phyloP scores from a whole-genome alignment of 31 red algal species.

The Porphyra umbilicalis region DNA sequence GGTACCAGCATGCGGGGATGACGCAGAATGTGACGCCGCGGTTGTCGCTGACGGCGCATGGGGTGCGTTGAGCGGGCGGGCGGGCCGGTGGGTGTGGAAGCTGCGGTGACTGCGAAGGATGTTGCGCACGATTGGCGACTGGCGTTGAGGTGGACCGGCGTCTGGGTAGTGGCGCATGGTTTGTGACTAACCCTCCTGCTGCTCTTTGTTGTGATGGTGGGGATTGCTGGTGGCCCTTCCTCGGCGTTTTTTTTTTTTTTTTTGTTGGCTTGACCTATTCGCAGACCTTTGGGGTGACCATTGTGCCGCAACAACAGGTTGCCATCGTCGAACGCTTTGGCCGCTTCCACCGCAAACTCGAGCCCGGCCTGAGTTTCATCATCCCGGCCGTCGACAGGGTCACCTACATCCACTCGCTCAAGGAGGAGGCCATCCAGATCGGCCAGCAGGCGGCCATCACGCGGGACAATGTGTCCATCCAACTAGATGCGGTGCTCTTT shows the following conservation, averaged over 20 bases:
- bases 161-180: too few species aligned
- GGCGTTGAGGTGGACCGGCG: too few species aligned
- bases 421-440: constrained; percentile 80
- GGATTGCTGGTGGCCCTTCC: not conserved
- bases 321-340: constrained; percentile 80
- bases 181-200: not conserved
- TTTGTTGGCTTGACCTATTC: not conserved
- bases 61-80: not conserved
- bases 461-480: constrained; percentile 73
- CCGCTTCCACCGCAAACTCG: constrained; percentile 50
- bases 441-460: constrained; percentile 66
- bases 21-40: not conserved
- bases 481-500: constrained; percentile 65
- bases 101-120: not conserved
- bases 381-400: constrained; percentile 77
- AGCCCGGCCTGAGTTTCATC: constrained; percentile 59
- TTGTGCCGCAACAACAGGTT: constrained; percentile 76
- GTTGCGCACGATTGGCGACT: not conserved
- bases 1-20: not conserved
- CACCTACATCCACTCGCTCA: constrained; percentile 65
- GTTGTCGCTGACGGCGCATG: not conserved
- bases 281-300: constrained; percentile 22
- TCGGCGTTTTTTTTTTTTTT: not conserved
- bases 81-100: not conserved
- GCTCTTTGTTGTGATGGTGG: not conserved